Conservation (phyloP, 352 stramenopile species). For the Phytophthora ohioensis region DNA sequence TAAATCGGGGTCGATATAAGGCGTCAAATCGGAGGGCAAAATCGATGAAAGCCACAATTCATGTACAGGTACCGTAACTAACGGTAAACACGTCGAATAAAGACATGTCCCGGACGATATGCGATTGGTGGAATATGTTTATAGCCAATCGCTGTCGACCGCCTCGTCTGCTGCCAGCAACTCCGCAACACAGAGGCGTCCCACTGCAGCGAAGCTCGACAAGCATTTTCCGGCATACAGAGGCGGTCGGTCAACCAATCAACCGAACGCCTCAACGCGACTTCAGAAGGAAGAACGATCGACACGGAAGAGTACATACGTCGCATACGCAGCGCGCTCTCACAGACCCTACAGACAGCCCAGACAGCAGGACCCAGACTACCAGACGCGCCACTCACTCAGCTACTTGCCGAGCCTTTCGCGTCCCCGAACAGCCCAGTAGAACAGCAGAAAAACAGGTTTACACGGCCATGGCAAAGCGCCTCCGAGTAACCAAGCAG, state of each 20-base stretch:
- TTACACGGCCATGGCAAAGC: conserved; percentile 66
- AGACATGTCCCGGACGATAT: conserved; percentile 9
- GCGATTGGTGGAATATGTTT: conserved; percentile 32
- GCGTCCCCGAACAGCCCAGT: conserved; percentile 1
- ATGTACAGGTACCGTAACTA: neutral
- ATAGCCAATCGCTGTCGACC: conserved; percentile 9
- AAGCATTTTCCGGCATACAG: conserved; percentile 36
- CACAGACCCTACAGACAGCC: conserved; percentile 6
- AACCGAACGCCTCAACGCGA: conserved; percentile 24
- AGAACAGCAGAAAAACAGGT: conserved; percentile 24
- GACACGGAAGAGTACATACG: conserved; percentile 28
- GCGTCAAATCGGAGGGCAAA: too few relatives aligned
- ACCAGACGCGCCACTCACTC: conserved; percentile 12
- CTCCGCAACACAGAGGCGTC: conserved; percentile 19
- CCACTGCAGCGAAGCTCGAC: conserved; percentile 15
- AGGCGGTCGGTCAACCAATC: conserved; percentile 48
- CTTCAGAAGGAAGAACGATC: conserved; percentile 40
- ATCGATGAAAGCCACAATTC: too few relatives aligned
- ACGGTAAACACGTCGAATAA: conserved; percentile 7
- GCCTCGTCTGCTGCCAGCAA: conserved; percentile 25
- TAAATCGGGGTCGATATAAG: too few relatives aligned
- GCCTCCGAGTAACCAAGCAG: conserved; percentile 56
- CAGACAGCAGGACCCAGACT: conserved; percentile 3
- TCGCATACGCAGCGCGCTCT: conserved; percentile 18
- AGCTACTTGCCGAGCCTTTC: conserved; percentile 12